These are phyloP conservation scores for Solanum medicagineum DNA, from an alignment of 257 asterid genomes.

Conservation along the genomic window DNA sequence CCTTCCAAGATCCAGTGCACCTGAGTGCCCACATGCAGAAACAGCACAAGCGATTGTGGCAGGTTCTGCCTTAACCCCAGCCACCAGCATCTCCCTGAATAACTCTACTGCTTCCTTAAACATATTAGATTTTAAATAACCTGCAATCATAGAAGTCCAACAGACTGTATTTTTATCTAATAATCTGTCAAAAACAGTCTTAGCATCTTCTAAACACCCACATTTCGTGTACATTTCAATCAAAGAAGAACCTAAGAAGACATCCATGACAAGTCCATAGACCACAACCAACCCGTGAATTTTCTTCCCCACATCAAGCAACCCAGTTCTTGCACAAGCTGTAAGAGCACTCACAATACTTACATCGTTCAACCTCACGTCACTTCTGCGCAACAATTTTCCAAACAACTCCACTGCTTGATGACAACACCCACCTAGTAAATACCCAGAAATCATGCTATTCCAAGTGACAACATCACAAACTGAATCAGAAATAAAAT, in stretches of 20 bases:
- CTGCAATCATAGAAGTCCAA: conserved; percentile 11
- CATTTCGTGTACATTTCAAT: conserved; percentile 9
- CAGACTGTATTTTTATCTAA: background rate
- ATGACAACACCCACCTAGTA: background rate
- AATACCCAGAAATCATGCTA: conserved; percentile 8
- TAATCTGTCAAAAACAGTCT: background rate
- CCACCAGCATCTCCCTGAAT: background rate
- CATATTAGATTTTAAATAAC: conserved; percentile 2
- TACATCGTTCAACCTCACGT: background rate
- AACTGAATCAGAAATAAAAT: background rate
- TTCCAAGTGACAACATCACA: conserved; percentile 10
- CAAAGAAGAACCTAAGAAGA: conserved; percentile 1
- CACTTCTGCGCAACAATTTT: background rate
- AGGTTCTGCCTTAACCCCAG: conserved; percentile 1
- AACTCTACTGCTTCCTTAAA: conserved; percentile 1
- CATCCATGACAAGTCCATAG: conserved; percentile 1
- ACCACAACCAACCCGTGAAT: background rate
- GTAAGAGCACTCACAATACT: conserved; percentile 1
- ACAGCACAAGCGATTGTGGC: background rate
- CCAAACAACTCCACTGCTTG: background rate
- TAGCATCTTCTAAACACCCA: background rate
- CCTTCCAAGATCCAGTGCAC: conserved; percentile 5
- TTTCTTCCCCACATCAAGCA: conserved; percentile 1
- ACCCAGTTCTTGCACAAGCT: conserved; percentile 1
- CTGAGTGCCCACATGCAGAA: conserved; percentile 8